These are phyloP conservation scores for Rhamnella rubrinervis DNA, from an alignment of 331 rosid species.

Conservation along the genomic window DNA sequence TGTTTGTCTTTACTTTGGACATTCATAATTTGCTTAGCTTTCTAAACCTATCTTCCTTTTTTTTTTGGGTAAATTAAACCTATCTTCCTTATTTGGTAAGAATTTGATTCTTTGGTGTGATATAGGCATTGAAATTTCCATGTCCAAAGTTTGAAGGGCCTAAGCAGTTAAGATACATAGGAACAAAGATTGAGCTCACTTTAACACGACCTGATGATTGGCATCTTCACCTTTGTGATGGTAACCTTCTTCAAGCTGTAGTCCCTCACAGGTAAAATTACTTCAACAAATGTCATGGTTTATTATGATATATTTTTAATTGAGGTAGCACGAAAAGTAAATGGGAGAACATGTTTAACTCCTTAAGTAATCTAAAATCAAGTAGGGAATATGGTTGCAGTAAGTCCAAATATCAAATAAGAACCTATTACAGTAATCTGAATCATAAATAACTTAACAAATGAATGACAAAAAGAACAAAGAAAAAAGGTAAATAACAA, in stretches of 20 bases:
- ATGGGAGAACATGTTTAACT: no score
- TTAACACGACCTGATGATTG: conserved; percentile 90
- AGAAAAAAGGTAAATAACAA: no score
- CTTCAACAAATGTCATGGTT: background rate
- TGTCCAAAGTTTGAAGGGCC: conserved; percentile 30
- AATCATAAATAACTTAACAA: no score
- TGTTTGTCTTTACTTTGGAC: background rate
- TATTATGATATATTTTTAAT: background rate
- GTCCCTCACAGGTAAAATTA: conserved; percentile 65
- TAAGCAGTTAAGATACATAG: conserved; percentile 24
- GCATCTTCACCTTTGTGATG: conserved; percentile 97
- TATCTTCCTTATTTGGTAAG: background rate
- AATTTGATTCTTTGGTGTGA: background rate
- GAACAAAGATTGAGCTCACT: conserved; percentile 70
- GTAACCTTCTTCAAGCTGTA: conserved; percentile 75
- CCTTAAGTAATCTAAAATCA: no score
- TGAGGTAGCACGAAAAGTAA: background rate
- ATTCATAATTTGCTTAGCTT: background rate
- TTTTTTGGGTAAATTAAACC: background rate
- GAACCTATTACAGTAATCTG: no score
- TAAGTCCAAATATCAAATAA: no score
- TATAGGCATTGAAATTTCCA: conserved; percentile 33
- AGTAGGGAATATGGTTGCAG: no score
- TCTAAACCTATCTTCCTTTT: background rate
- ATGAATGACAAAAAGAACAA: no score